Evolutionary conservation across 352 stramenopile species (phyloP), one percentile per base, ranked within the genome.

Genomic region (Phytophthora megakarya): DNA sequence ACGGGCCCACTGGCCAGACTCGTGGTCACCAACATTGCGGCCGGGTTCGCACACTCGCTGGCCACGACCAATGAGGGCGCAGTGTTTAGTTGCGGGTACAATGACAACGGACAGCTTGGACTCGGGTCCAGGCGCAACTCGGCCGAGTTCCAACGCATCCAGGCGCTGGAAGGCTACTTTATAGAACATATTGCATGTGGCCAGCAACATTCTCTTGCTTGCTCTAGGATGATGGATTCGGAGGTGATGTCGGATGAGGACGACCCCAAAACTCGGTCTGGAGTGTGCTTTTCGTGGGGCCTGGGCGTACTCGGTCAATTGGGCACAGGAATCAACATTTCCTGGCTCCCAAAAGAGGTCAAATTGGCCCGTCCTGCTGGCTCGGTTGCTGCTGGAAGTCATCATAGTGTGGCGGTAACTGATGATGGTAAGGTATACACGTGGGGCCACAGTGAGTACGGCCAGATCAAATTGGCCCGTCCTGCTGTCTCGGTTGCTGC

Each of bases 81-180:
- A 1, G 80, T 86, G 7, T 92, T 87, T 40, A 88, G 78, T 53
- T 94, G 85, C 35, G 85, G 85, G 15, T 94, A 94, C 83, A 94
- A 94, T 49, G 85, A 94, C 62, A 90, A 89, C 51, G 83, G 85
- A 11, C 85, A 94, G 53, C 64, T 94, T 3, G 85, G 85, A 7
- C 68, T 84, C 3, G 83, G 83, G 26, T 84, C 81, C 45, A 68
- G 81, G 30, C 81, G 82, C 51, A 90, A 90, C 53, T 74, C 82
- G 43, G 72, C 83, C 13, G 70, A 86, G 21, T 94, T 94, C 49
- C 58, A 75, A 38, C 68, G 30, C 5, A 81, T 94, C 13, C 45
- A 61, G 19, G 77, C 76, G 21, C 60, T 94, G 18, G 70, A 81
- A 5, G 70, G 61, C 7, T 77, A 73, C 21, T 79, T 79, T 37